A percentile compares a stretch with the other conserved stretches of the same genome.
Evolutionary conservation across 2,329 filamentous ascomycete species (phyloP).

Genomic region (Pseudogymnoascus sp.): DNA sequence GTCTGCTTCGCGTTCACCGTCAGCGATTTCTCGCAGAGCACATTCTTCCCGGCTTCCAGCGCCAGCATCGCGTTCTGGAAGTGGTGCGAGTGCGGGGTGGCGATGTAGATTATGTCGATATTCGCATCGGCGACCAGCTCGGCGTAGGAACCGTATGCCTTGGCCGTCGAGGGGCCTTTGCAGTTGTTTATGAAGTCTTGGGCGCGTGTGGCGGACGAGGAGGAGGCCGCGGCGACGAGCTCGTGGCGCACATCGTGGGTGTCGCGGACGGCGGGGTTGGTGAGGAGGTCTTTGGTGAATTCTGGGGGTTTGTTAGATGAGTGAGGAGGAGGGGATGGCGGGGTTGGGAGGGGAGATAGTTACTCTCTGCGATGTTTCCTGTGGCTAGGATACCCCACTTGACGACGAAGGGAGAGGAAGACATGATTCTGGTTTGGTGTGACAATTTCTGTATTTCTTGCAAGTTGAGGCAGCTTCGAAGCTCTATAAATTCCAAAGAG

Average conservation of each 20-base stretch:
- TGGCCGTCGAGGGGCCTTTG: conserved; percentile 45
- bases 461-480: neutral
- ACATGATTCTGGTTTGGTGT: neutral
- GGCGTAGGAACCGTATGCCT: conserved; percentile 57
- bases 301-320: conserved; percentile 25
- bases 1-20: conserved; percentile 60
- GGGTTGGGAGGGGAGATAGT: neutral
- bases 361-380: conserved; percentile 30
- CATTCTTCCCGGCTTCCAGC: conserved; percentile 57
- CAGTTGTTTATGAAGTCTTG: conserved; percentile 51
- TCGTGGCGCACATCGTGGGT: conserved; percentile 53
- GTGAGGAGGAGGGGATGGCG: conserved; percentile 6
- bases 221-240: conserved; percentile 56
- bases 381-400: conserved; percentile 30
- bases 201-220: conserved; percentile 50
- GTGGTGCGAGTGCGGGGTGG: conserved; percentile 65
- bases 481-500: neutral
- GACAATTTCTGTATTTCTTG: neutral
- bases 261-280: conserved; percentile 49
- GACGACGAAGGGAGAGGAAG: conserved; percentile 19
- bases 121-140: conserved; percentile 55
- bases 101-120: conserved; percentile 61
- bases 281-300: conserved; percentile 55
- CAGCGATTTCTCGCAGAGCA: conserved; percentile 64
- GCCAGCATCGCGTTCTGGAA: conserved; percentile 60